Percentiles rank a stretch among this genome's conserved stretches.
Evolutionary conservation across 176 grass and related monocot genomes (phyloP).

Genomic region (Oryza rufipogon): DNA sequence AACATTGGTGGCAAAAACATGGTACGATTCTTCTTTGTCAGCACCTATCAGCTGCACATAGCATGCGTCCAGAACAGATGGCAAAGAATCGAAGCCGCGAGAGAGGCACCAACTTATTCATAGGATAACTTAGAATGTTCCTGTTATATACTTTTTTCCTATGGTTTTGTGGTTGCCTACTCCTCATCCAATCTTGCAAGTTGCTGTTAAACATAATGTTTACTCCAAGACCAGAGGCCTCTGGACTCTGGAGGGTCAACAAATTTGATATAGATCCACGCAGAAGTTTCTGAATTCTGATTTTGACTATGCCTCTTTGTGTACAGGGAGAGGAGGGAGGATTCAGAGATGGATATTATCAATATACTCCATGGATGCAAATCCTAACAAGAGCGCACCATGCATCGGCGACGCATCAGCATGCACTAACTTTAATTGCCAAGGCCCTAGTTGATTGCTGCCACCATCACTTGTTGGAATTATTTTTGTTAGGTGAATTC

Average conservation of each 20-base stretch:
- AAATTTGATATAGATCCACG: background rate
- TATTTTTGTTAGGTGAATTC: constrained; percentile 25
- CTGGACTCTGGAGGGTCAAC: constrained; percentile 34
- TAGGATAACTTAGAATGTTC: constrained; percentile 9
- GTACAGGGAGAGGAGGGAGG: background rate
- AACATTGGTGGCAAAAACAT: background rate
- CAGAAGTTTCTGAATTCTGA: constrained; percentile 36
- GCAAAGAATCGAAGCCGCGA: constrained; percentile 32
- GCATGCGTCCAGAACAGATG: background rate
- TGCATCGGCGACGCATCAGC: constrained; percentile 43
- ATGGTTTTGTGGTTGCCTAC: constrained; percentile 22
- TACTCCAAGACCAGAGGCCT: constrained; percentile 16
- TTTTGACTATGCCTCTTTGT: constrained; percentile 19
- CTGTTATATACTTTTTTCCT: background rate
- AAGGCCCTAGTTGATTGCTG: constrained; percentile 23
- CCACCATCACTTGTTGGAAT: constrained; percentile 29
- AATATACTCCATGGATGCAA: constrained; percentile 30
- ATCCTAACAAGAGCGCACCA: constrained; percentile 59
- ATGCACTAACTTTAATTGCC: constrained; percentile 45
- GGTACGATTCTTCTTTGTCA: background rate
- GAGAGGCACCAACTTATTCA: background rate
- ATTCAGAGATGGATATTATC: background rate
- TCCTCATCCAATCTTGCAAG: constrained; percentile 5
- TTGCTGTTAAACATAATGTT: background rate
- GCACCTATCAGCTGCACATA: background rate